Evolutionary conservation across 2,329 filamentous ascomycete species (phyloP), one percentile per base, ranked within the genome.

Genomic region (Fonsecaea erecta): DNA sequence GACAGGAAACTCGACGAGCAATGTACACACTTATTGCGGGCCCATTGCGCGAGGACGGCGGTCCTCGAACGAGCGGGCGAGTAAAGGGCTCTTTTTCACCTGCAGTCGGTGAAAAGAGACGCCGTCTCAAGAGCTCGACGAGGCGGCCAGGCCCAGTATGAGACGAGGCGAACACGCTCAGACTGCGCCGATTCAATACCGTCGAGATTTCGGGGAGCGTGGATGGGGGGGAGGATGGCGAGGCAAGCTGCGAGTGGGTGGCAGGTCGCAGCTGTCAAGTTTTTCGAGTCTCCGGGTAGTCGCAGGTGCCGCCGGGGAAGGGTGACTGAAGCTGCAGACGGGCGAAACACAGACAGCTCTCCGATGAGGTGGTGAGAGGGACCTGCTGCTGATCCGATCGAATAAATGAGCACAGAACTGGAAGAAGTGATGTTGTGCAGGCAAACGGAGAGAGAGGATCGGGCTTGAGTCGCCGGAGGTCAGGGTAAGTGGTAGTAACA

Each of bases 241-340:
- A 57, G 24, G 30, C 52, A 55, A 40, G 26, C 24, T 53, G 34
- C 34, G 55, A 55, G 46, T 32, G 40, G 43, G 43, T 51, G 66
- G 63, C 54, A 65, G 65, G 53, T 61, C 37, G 66, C 62, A 69
- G 67, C 51, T 65, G 64, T 69, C 65, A 67, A 63, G 55, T 62
- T 58, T 48, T 61, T 67, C 65, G 62, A 67, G 62, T 67, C 62
- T 60, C 51, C 67, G 67, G 67, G 40, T 63, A 53, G 67, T 60
- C 60, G 67, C 67, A 69, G 67, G 48, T 34, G 64, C 58, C 54
- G 55, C n/a, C 35, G 62, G 26, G 30, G 53, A 60, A 58, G 21
- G n/a, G 35, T 52, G 55, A 37, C 43, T 65, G 63, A 28, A 52
- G 52, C 57, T 62, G 60, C 56, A 60, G 65, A 59, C 48, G 18